phyloP scores from a whole-genome alignment of 139 green algal species.

The Micractinium sp. region DNA sequence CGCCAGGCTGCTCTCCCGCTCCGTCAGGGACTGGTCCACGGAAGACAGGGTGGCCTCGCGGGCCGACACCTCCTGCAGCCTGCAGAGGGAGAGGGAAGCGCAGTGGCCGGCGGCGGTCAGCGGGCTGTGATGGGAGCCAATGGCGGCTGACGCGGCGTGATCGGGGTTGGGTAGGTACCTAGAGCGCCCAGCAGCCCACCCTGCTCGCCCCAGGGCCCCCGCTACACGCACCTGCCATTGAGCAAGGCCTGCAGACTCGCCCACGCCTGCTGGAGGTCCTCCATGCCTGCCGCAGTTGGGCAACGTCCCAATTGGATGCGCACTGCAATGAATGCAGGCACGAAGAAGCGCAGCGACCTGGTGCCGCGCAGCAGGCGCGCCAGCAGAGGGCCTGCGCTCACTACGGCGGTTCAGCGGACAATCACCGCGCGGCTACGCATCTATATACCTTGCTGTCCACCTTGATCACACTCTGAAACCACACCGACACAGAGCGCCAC shows the following conservation, averaged over 20 bases:
- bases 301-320: too few species aligned
- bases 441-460: too few species aligned
- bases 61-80: background rate
- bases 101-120: background rate
- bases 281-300: too few species aligned
- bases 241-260: background rate
- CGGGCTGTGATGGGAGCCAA: background rate
- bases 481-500: too few species aligned
- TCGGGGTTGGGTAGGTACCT: background rate
- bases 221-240: background rate
- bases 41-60: background rate
- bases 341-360: too few species aligned
- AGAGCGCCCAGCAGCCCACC: background rate
- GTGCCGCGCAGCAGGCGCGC: too few species aligned
- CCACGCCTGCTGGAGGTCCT: constrained; percentile 2
- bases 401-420: too few species aligned
- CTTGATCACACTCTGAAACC: too few species aligned
- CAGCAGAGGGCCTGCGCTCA: too few species aligned
- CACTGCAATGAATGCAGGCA: too few species aligned
- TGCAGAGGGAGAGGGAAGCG: background rate
- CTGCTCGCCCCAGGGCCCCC: too few species aligned
- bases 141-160: background rate
- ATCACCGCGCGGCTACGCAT: too few species aligned
- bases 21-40: background rate
- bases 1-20: background rate